phyloP scores from a whole-genome alignment of 2,329 filamentous ascomycete species.

The Atkinsonella texensis region DNA sequence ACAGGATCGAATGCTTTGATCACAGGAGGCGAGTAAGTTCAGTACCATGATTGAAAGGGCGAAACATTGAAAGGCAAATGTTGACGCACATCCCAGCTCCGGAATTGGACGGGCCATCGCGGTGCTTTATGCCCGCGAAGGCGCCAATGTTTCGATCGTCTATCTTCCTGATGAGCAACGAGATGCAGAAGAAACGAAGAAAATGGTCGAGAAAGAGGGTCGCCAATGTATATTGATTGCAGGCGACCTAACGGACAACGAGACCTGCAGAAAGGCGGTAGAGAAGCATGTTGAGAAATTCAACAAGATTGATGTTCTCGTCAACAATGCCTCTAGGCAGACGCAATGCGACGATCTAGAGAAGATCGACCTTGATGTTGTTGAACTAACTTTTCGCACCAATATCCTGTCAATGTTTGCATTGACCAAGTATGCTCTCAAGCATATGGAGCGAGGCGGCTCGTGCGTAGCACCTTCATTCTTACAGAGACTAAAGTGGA shows the following conservation, averaged over 20 bases:
- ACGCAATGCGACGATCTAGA: constrained; percentile 38
- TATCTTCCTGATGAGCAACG: constrained; percentile 43
- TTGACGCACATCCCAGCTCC: constrained; percentile 22
- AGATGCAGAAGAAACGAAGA: constrained; percentile 42
- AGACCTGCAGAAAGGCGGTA: constrained; percentile 37
- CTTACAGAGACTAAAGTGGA: background rate
- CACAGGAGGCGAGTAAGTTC: constrained; percentile 41
- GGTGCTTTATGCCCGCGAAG: constrained; percentile 44
- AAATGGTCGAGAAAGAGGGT: constrained; percentile 37
- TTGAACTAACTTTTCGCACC: constrained; percentile 43
- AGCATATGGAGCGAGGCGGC: constrained; percentile 38
- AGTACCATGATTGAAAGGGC: background rate
- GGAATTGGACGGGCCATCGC: constrained; percentile 43
- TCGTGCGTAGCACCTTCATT: constrained; percentile 20
- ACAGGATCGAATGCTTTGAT: constrained; percentile 39
- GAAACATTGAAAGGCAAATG: background rate
- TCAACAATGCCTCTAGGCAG: constrained; percentile 49
- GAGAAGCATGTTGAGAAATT: constrained; percentile 39
- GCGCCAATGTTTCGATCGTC: constrained; percentile 42
- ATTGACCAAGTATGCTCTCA: constrained; percentile 44
- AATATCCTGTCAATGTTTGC: constrained; percentile 48
- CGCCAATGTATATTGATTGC: constrained; percentile 33
- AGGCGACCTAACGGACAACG: constrained; percentile 35
- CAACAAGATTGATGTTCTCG: constrained; percentile 35
- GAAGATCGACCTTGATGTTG: constrained; percentile 40